Percentiles rank a stretch among this genome's conserved stretches.
These are phyloP conservation scores for Symbiotaphrina buchneri DNA, from an alignment of 495 filamentous ascomycete genomes.

Conservation along the genomic window DNA sequence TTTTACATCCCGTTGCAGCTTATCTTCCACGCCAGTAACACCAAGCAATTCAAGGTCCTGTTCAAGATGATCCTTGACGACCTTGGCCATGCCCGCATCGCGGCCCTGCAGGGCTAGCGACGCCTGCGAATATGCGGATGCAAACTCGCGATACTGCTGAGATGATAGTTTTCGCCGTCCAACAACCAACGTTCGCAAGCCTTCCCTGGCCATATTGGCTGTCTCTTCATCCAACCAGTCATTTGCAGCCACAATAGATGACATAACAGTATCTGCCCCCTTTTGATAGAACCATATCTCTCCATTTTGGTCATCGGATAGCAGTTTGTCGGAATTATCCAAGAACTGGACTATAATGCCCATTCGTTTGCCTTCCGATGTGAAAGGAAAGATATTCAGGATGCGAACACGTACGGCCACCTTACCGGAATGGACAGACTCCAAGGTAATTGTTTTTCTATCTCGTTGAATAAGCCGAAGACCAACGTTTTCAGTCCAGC, in stretches of 20 bases:
- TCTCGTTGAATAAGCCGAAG: conserved; percentile 71
- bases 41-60: conserved; percentile 76
- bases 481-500: conserved; percentile 85
- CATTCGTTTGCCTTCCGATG: conserved; percentile 94
- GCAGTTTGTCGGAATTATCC: conserved; percentile 20
- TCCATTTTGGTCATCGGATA: conserved; percentile 14
- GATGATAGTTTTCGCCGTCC: conserved; percentile 60
- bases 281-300: conserved; percentile 99
- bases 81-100: conserved; percentile 57
- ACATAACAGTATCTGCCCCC: conserved; percentile 95
- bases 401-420: conserved; percentile 72
- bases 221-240: conserved; percentile 99
- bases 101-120: conserved; percentile 57
- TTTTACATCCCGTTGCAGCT: conserved; percentile 86
- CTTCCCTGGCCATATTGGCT: conserved; percentile 95
- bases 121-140: conserved; percentile 50
- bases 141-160: conserved; percentile 62
- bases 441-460: conserved; percentile 58
- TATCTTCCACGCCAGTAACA: conserved; percentile 95
- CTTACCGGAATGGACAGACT: conserved; percentile 54
- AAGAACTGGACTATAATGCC: conserved; percentile 82
- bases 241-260: conserved; percentile 74
- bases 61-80: conserved; percentile 67
- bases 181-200: conserved; percentile 81
- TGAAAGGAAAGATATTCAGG: conserved; percentile 92